A percentile compares a stretch with the other conserved stretches of the same genome.
Conservation (phyloP, 768 basidiomycete species). For the Pulveroboletus ravenelii region DNA sequence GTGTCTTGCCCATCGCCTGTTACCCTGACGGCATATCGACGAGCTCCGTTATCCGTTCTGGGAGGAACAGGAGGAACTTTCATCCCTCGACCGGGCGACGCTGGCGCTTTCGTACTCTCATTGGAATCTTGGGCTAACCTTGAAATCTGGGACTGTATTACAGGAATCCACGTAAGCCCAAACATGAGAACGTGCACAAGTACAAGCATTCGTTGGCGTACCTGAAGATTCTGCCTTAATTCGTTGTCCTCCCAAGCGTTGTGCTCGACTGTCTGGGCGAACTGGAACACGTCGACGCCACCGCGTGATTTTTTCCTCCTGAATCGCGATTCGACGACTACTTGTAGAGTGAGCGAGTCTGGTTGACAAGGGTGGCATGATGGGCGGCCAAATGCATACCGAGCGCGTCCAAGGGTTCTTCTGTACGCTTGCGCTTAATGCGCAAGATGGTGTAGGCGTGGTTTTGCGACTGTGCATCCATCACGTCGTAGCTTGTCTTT, state of each 20-base stretch:
- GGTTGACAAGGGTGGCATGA: constrained; percentile 9
- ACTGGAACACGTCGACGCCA: constrained; percentile 64
- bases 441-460: constrained; percentile 67
- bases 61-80: constrained; percentile 9
- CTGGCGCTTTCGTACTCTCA: constrained; percentile 10
- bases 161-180: neutral
- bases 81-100: constrained; percentile 15
- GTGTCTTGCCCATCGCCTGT: constrained; percentile 10
- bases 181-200: neutral
- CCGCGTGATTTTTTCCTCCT: constrained; percentile 59
- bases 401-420: constrained; percentile 78
- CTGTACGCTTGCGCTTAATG: constrained; percentile 78
- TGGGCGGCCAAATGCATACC: constrained; percentile 41
- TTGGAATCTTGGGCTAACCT: constrained; percentile 42
- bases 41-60: constrained; percentile 35
- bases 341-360: constrained; percentile 11
- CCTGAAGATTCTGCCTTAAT: constrained; percentile 58
- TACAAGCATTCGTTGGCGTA: constrained; percentile 23
- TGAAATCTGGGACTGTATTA: constrained; percentile 51
- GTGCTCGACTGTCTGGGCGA: constrained; percentile 73
- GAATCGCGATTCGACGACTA: constrained; percentile 60
- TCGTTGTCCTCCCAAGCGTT: constrained; percentile 62
- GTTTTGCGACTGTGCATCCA: constrained; percentile 21
- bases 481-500: constrained; percentile 6
- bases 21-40: constrained; percentile 47